phyloP scores from a whole-genome alignment of 331 rosid genomes.

The Quercus phellos region DNA sequence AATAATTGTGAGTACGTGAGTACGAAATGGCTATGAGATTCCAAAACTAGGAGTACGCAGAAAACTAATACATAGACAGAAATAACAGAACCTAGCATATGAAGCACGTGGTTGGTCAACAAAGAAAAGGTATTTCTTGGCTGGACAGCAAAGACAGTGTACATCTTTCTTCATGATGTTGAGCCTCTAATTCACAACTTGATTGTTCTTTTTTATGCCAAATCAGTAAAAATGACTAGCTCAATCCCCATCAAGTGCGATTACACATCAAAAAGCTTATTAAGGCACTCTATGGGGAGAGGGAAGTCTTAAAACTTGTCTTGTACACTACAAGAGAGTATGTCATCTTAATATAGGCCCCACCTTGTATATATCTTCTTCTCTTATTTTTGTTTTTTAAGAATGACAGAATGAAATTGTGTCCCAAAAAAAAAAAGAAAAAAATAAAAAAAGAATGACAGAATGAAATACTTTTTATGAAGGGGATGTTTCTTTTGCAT shows the following conservation, averaged over 20 bases:
- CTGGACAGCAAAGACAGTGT: slow-evolving; percentile 24
- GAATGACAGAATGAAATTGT: too few relatives aligned
- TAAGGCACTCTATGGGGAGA: slow-evolving; percentile 36
- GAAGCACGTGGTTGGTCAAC: slow-evolving; percentile 43
- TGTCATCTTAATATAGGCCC: background rate
- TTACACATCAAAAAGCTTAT: slow-evolving; percentile 65
- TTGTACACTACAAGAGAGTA: too few relatives aligned
- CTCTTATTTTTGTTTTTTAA: too few relatives aligned
- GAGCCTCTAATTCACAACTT: slow-evolving; percentile 37
- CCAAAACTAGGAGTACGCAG: slow-evolving; percentile 5
- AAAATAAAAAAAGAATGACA: too few relatives aligned
- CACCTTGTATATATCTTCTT: background rate
- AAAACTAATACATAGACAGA: background rate
- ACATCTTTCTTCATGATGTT: slow-evolving; percentile 25
- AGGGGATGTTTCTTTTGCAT: too few relatives aligned
- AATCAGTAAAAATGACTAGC: slow-evolving; percentile 20
- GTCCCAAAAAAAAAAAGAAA: too few relatives aligned
- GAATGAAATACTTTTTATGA: too few relatives aligned
- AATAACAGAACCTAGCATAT: slow-evolving; percentile 13
- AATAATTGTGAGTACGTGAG: background rate
- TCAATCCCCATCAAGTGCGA: slow-evolving; percentile 46
- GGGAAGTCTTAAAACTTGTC: slow-evolving; percentile 20
- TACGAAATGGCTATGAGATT: background rate
- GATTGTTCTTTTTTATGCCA: slow-evolving; percentile 15
- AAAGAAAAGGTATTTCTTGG: slow-evolving; percentile 26